Evolutionary conservation across 371 early-diverging fungal species (phyloP).

Genomic region (Mucor mucedo): DNA sequence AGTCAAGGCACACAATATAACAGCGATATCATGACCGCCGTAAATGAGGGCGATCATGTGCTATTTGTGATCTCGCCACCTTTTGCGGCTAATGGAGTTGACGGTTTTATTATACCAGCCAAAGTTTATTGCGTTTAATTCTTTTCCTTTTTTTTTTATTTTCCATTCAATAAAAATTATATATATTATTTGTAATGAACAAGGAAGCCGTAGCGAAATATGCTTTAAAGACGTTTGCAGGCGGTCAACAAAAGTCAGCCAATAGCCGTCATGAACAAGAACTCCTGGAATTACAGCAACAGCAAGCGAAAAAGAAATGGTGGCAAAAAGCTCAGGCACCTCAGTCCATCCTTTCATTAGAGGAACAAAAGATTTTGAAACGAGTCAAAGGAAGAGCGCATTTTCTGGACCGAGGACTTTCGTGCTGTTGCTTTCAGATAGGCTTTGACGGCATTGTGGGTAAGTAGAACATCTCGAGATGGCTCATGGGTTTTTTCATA

Average conservation of each 20-base stretch:
- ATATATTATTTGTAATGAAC: slow-evolving; percentile 10
- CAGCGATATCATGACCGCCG: slow-evolving; percentile 25
- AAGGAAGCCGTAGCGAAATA: slow-evolving; percentile 28
- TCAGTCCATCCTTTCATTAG: slow-evolving; percentile 33
- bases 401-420: slow-evolving; percentile 45
- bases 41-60: slow-evolving; percentile 17
- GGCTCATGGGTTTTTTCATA: slow-evolving; percentile 1
- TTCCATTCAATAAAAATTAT: not conserved
- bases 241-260: not conserved
- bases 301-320: slow-evolving; percentile 31
- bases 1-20: slow-evolving; percentile 31
- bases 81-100: slow-evolving; percentile 36
- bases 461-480: slow-evolving; percentile 10
- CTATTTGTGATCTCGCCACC: slow-evolving; percentile 34
- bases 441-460: slow-evolving; percentile 59
- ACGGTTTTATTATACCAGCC: slow-evolving; percentile 37
- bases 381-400: slow-evolving; percentile 45
- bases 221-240: slow-evolving; percentile 20
- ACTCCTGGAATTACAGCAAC: not conserved
- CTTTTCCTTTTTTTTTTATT: not conserved
- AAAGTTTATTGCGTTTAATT: slow-evolving; percentile 39
- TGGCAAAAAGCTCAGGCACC: slow-evolving; percentile 35
- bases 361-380: slow-evolving; percentile 38
- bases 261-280: not conserved
- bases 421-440: slow-evolving; percentile 51